A percentile compares a stretch with the other conserved stretches of the same genome.
phyloP scores from a whole-genome alignment of 129 eudicot genomes.

The Scalesia atractyloides region DNA sequence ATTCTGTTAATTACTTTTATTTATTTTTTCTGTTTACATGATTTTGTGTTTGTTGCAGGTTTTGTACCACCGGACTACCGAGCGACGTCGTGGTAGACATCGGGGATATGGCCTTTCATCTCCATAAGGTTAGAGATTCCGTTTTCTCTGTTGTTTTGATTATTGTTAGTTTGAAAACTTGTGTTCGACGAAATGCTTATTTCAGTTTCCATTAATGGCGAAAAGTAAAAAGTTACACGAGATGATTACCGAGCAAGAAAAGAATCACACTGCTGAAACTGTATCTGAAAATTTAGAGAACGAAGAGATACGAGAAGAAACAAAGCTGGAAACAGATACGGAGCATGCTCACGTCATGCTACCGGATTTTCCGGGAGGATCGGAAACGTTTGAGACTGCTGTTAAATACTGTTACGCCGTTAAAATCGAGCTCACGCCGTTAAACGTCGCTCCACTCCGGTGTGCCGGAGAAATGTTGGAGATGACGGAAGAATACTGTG shows the following conservation, averaged over 20 bases:
- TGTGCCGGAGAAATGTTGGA: constrained; percentile 82
- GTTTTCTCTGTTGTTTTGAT: neutral
- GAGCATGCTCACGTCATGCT: constrained; percentile 50
- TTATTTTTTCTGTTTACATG: neutral
- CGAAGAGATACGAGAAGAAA: constrained; percentile 25
- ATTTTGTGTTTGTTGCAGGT: constrained; percentile 51
- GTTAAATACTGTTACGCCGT: constrained; percentile 96
- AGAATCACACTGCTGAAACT: constrained; percentile 30
- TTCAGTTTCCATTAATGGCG: constrained; percentile 89
- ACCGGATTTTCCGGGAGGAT: constrained; percentile 89
- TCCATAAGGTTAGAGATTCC: constrained; percentile 68
- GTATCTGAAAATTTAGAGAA: constrained; percentile 31
- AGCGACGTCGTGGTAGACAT: constrained; percentile 87
- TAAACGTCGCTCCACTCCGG: constrained; percentile 72
- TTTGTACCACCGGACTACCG: constrained; percentile 88
- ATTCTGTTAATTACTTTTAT: neutral
- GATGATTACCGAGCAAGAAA: constrained; percentile 69
- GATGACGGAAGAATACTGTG: constrained; percentile 81
- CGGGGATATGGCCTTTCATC: constrained; percentile 88
- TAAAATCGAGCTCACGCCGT: constrained; percentile 66
- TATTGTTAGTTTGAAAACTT: neutral
- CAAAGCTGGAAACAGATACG: constrained; percentile 27
- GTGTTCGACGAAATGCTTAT: constrained; percentile 18
- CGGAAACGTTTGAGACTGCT: constrained; percentile 79
- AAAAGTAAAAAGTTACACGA: constrained; percentile 78